Conservation (phyloP, 1,139 yeast genomes). For the Hansenula sp. region DNA sequence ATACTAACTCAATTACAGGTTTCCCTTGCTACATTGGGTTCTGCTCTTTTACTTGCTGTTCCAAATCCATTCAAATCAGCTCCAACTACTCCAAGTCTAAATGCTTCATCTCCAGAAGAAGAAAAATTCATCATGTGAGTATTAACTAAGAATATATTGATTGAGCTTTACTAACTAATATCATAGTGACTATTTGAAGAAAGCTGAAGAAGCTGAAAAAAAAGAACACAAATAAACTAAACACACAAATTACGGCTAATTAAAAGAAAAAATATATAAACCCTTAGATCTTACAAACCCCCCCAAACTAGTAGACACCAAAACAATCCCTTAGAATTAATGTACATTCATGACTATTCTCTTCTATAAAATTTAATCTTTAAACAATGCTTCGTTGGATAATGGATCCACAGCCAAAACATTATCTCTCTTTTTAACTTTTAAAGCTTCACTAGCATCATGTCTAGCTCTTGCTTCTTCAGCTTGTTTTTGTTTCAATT, state of each 20-base stretch:
- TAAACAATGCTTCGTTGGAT: slow-evolving; percentile 74
- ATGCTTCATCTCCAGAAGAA: slow-evolving; percentile 82
- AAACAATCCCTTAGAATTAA: no score
- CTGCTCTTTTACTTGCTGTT: slow-evolving; percentile 49
- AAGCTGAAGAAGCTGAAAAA: slow-evolving; percentile 31
- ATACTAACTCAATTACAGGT: slow-evolving; percentile 28
- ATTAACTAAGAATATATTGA: slow-evolving; percentile 15
- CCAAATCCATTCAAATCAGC: slow-evolving; percentile 73
- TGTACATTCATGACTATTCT: no score
- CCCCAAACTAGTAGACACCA: no score
- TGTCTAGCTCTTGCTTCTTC: slow-evolving; percentile 73
- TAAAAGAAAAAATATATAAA: background rate
- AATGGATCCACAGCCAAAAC: slow-evolving; percentile 80
- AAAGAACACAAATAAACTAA: slow-evolving; percentile 15
- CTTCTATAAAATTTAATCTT: no score
- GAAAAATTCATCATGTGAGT: slow-evolving; percentile 63
- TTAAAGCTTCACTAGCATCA: slow-evolving; percentile 74
- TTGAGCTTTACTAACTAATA: slow-evolving; percentile 3
- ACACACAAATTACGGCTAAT: background rate
- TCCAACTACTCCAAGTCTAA: slow-evolving; percentile 60
- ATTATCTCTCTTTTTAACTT: slow-evolving; percentile 70
- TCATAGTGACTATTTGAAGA: slow-evolving; percentile 33
- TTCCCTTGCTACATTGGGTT: slow-evolving; percentile 65
- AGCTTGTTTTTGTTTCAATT: slow-evolving; percentile 75
- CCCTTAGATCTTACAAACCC: no score